Percentiles rank a stretch among this genome's conserved stretches.
Conservation (phyloP, 164 flowering plant species). For the Hamamelis virginiana region DNA sequence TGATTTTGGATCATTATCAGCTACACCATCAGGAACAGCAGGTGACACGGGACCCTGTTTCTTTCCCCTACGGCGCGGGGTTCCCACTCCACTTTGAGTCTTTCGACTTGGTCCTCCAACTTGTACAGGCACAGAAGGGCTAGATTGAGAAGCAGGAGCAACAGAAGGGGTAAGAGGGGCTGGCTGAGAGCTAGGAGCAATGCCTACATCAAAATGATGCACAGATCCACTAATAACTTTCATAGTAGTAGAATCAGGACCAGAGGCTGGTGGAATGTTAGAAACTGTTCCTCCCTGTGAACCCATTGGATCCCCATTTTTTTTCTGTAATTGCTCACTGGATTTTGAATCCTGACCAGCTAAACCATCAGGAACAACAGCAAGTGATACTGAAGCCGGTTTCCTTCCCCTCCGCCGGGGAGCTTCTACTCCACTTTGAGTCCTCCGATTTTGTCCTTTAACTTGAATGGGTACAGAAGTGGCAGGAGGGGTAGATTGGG, state of each 20-base stretch:
- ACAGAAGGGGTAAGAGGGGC: too few relatives aligned
- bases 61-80: conserved; percentile 37
- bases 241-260: not conserved
- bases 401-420: conserved; percentile 68
- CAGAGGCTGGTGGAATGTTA: not conserved
- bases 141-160: too few relatives aligned
- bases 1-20: too few relatives aligned
- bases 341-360: conserved; percentile 27
- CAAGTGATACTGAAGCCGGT: conserved; percentile 18
- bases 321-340: not conserved
- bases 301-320: conserved; percentile 16
- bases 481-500: conserved; percentile 16
- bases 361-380: conserved; percentile 20
- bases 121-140: conserved; percentile 19
- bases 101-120: conserved; percentile 20
- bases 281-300: not conserved
- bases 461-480: conserved; percentile 33
- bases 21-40: not conserved
- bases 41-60: conserved; percentile 7
- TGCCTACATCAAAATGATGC: too few relatives aligned
- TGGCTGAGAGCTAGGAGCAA: too few relatives aligned
- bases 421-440: conserved; percentile 39
- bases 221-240: too few relatives aligned
- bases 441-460: conserved; percentile 44
- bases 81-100: conserved; percentile 18